Conservation (phyloP, 768 basidiomycete genomes). For the Boletus reticuloceps region DNA sequence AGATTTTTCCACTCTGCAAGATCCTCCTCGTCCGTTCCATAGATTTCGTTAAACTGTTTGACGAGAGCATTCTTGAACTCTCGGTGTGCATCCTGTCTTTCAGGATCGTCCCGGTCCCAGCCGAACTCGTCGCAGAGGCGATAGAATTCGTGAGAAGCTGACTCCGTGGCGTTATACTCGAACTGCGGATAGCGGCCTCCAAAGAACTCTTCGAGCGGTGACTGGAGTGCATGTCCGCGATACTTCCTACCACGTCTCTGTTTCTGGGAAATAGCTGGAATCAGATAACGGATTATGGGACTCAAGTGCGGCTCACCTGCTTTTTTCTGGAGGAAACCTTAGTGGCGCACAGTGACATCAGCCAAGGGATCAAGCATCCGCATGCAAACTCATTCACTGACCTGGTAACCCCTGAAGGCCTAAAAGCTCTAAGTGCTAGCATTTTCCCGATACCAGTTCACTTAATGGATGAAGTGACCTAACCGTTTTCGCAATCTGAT, state of each 20-base stretch:
- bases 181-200: neutral
- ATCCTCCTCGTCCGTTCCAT: conserved; percentile 3
- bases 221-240: neutral
- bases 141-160: conserved; percentile 15
- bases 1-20: conserved; percentile 10
- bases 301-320: neutral
- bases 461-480: no score
- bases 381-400: no score
- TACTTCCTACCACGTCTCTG: neutral
- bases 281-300: no score
- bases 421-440: no score
- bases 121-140: conserved; percentile 11
- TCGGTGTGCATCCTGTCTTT: neutral
- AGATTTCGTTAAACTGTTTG: conserved; percentile 12
- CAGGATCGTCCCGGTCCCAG: neutral
- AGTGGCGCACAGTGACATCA: no score
- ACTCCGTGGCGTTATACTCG: conserved; percentile 3
- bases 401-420: no score
- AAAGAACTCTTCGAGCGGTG: conserved; percentile 5
- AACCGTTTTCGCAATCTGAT: no score
- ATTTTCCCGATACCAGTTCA: no score
- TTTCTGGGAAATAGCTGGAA: neutral
- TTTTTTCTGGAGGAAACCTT: neutral
- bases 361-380: no score
- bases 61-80: conserved; percentile 15